Conservation (phyloP, 345 rosid genomes). For the Dimocarpus longan region DNA sequence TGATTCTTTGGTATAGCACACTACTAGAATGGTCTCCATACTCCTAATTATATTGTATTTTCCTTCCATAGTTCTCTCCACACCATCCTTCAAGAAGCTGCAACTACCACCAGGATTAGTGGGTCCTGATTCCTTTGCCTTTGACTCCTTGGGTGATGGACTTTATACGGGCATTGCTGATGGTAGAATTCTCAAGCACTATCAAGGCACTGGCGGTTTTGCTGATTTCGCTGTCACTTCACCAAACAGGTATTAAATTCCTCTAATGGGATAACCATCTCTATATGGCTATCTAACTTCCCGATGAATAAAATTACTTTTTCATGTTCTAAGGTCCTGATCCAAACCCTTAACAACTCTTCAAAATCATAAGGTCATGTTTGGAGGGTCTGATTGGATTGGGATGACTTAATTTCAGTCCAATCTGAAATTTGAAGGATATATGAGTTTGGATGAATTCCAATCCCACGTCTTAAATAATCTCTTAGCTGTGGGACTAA, state of each 20-base stretch:
- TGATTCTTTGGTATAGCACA: no score
- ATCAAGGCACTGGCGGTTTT: neutral
- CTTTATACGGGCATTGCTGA: conserved; percentile 3
- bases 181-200: conserved; percentile 1
- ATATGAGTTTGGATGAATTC: no score
- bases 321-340: no score
- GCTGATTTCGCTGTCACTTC: neutral
- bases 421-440: no score
- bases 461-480: no score
- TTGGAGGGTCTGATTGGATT: no score
- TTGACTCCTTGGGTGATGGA: neutral
- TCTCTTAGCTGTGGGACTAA: no score
- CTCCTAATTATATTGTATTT: neutral
- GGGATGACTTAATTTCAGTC: no score
- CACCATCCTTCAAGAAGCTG: neutral
- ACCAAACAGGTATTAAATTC: neutral
- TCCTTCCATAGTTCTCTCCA: neutral
- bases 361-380: no score
- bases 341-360: no score
- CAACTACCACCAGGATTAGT: neutral
- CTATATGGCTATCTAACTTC: no score
- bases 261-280: neutral
- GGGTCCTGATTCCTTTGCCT: conserved; percentile 5
- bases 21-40: neutral
- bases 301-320: no score